A percentile compares a stretch with the other conserved stretches of the same genome.
phyloP scores from a whole-genome alignment of 768 basidiomycete genomes.

The Lanmaoa pseudosensibilis region DNA sequence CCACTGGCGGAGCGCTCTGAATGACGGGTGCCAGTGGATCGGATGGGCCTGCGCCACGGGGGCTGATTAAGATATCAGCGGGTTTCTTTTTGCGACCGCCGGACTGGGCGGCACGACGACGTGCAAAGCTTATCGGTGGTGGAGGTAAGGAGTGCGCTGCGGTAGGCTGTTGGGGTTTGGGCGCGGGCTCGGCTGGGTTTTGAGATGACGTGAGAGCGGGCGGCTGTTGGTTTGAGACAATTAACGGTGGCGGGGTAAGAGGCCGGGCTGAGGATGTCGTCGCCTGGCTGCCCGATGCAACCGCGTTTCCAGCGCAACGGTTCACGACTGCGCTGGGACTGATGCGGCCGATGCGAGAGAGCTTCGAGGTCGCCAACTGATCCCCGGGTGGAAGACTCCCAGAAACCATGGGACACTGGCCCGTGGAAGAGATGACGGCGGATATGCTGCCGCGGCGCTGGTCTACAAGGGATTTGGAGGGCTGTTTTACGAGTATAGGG shows the following conservation, averaged over 20 bases:
- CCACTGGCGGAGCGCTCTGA: slow-evolving; percentile 73
- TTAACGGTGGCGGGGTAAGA: slow-evolving; percentile 27
- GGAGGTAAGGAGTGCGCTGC: slow-evolving; percentile 51
- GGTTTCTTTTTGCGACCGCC: slow-evolving; percentile 69
- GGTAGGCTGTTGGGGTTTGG: slow-evolving; percentile 26
- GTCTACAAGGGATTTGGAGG: slow-evolving; percentile 70
- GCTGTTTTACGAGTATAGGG: slow-evolving; percentile 65
- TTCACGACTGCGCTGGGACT: slow-evolving; percentile 35
- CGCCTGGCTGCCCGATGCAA: slow-evolving; percentile 26
- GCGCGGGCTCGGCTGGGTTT: slow-evolving; percentile 16
- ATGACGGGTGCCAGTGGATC: slow-evolving; percentile 66
- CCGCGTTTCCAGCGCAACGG: slow-evolving; percentile 29
- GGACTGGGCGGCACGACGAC: slow-evolving; percentile 65
- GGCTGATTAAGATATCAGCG: slow-evolving; percentile 77
- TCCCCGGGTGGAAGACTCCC: slow-evolving; percentile 26
- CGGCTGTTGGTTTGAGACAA: slow-evolving; percentile 26
- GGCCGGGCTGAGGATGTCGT: slow-evolving; percentile 24
- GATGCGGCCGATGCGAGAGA: slow-evolving; percentile 35
- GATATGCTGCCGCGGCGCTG: slow-evolving; percentile 64
- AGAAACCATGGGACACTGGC: slow-evolving; percentile 16
- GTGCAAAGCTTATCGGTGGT: slow-evolving; percentile 75
- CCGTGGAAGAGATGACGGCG: slow-evolving; percentile 37
- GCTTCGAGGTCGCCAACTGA: slow-evolving; percentile 31
- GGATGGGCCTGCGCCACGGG: slow-evolving; percentile 51
- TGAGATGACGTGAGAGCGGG: slow-evolving; percentile 16